phyloP scores from a whole-genome alignment of 129 eudicot species.

The Heracleum sosnowskyi region DNA sequence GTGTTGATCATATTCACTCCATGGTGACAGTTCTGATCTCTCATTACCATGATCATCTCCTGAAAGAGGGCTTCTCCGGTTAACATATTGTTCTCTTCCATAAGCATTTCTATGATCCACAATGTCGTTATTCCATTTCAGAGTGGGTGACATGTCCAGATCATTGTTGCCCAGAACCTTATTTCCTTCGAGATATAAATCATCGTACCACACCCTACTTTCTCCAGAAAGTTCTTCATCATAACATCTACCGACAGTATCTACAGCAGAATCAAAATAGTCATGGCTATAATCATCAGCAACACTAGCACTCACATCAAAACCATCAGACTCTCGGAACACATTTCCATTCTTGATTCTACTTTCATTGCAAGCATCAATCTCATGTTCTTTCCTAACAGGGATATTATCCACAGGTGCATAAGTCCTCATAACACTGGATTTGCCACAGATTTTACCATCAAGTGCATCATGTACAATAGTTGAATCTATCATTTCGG shows the following conservation, averaged over 20 bases:
- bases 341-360: neutral
- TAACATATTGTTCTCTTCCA: neutral
- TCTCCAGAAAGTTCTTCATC: slow-evolving; percentile 8
- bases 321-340: neutral
- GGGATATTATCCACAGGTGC: slow-evolving; percentile 6
- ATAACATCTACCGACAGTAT: slow-evolving; percentile 12
- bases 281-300: slow-evolving; percentile 14
- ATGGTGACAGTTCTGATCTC: slow-evolving; percentile 6
- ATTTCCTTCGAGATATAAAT: slow-evolving; percentile 6
- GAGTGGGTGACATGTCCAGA: slow-evolving; percentile 7
- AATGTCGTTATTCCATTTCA: slow-evolving; percentile 13
- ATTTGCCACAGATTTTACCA: neutral
- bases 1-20: neutral
- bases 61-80: slow-evolving; percentile 3
- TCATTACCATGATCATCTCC: slow-evolving; percentile 10
- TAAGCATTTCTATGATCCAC: slow-evolving; percentile 12
- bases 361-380: neutral
- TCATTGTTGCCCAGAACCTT: slow-evolving; percentile 1
- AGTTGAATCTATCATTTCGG: slow-evolving; percentile 10
- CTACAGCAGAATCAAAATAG: slow-evolving; percentile 13
- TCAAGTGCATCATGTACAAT: slow-evolving; percentile 10
- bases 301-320: slow-evolving; percentile 2
- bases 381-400: slow-evolving; percentile 11
- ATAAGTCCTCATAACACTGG: slow-evolving; percentile 4
- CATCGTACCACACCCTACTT: slow-evolving; percentile 13